Base-by-base conservation (phyloP, 208 protist genomes). In the Trypanosoma cruzi region DNA sequence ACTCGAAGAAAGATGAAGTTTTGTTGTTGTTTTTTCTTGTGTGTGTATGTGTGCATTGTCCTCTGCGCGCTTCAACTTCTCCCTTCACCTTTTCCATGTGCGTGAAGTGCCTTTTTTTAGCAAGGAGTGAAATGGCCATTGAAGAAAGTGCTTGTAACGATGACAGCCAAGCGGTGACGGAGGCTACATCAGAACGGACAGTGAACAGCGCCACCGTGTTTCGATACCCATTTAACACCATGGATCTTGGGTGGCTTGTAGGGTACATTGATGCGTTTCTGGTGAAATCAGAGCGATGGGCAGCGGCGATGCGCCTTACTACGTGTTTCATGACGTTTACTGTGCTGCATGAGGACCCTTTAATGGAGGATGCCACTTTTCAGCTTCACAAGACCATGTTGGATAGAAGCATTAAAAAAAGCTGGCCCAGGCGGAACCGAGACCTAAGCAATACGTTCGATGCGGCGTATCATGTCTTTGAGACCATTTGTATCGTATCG, bases 311-410 rank as follows among this genome's bases (percentile, higher is more conserved):
- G 55, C 79, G 82, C 28, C 64, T 93, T 53, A 80, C 89, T 70
- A 80, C 86, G 16, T 84, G 77, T 58, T 75, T 93, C 31, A 93
- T 93, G 82, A 79, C 81, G 40, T 80, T 90, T 72, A 82, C 88
- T 5, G 71, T 93, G 24, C 61, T 89, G 32, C 82, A 90, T 69
- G 82, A 87, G 59, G 88, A 93, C 71, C 88, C 88, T 32, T 93
- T 88, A 64, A 54, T 93, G 57, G 88, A 90, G 71, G 73, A 88
- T 34, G 83, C 84, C 31, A 73, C 86, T 36, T 63, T 63, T 53
- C 56, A 67, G 53, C 67, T 79, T 37, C 53, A 72, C 58, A 80
- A 71, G 20, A 62, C 73, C 28, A 86, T 88, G 49, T 61, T 59
- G 54, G 73, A 74, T 29, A 81, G 79, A 37, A 32, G 54, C 34